Conservation (phyloP, 306 rosid genomes). For the Cucumis hystrix region DNA sequence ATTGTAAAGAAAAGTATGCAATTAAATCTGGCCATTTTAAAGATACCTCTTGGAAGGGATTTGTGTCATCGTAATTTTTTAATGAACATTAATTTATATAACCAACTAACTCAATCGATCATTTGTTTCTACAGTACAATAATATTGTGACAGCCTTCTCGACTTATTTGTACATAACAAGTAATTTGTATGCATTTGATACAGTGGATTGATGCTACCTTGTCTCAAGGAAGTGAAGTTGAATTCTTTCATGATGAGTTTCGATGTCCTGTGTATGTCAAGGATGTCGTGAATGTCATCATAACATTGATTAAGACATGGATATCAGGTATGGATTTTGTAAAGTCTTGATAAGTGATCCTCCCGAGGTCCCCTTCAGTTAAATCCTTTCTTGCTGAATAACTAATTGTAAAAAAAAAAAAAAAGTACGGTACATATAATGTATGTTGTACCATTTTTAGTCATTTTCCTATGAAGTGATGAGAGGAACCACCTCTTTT, state of each 20-base stretch:
- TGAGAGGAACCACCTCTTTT: neutral
- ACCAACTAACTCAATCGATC: neutral
- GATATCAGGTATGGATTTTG: constrained; percentile 51
- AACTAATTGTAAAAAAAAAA: neutral
- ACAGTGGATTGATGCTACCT: constrained; percentile 78
- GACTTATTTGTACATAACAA: neutral
- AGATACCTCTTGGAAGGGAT: neutral
- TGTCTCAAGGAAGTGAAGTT: constrained; percentile 43
- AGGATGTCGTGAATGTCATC: constrained; percentile 51
- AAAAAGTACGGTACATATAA: neutral
- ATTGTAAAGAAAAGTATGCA: neutral
- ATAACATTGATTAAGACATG: constrained; percentile 47
- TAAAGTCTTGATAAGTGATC: neutral
- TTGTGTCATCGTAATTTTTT: neutral
- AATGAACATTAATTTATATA: neutral
- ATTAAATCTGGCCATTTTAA: neutral
- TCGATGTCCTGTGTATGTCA: constrained; percentile 79
- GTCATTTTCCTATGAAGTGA: neutral
- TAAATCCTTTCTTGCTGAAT: neutral
- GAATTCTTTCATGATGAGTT: constrained; percentile 80
- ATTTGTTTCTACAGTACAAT: neutral
- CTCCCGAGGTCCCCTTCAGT: neutral
- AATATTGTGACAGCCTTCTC: neutral
- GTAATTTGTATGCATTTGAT: constrained; percentile 17
- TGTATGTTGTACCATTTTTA: neutral